Base-by-base conservation (phyloP, 169 alveolate species). In the Miamiensis avidus region DNA sequence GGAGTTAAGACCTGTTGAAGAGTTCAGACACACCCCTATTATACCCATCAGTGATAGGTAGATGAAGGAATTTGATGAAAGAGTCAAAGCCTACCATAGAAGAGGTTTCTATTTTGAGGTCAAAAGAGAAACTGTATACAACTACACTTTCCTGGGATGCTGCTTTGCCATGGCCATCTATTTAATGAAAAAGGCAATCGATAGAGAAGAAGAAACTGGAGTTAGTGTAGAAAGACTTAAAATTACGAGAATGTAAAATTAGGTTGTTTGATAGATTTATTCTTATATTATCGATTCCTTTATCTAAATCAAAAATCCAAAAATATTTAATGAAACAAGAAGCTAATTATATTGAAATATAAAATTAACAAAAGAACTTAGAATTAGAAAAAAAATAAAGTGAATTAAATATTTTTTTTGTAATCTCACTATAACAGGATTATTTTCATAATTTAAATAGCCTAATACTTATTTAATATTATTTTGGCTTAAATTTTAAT, bases 11-110 rank as follows among this genome's bases (percentile, higher is more conserved):
- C 96, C 96, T 6, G 89, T 93, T 29, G 94, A 93, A 64, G 96
- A 93, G 65, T 93, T 93, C 78, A 88, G 96, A 82, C 88, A 93
- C 69, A 93, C 96, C 73, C 96, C 96, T 29, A 49, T 93, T 29
- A 90, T 93, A 64, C 96, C 96, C 0, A 93, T 93, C 1, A 74
- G 91, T 72, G 95, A 92, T 28, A 89, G 76, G 65, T 83, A 89
- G 31, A 73, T 92, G 84, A 75, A 75, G 4, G 91, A 86, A 27
- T 74, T 78, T 32, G 65, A 88, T 76, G 77, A 89, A 78, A 89
- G 87, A 31, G 82, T 87, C 0, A 92, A 87, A 81, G 93, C 86
- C 1, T 76, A 76, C n/a, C 87, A 89, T 81, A 49, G 95, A 65
- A 89, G 85, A 34, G 94, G 95, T 28, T 88, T 89, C 27, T 92